Conservation (phyloP, 2,329 filamentous ascomycete genomes). For the Didymella lethalis region DNA sequence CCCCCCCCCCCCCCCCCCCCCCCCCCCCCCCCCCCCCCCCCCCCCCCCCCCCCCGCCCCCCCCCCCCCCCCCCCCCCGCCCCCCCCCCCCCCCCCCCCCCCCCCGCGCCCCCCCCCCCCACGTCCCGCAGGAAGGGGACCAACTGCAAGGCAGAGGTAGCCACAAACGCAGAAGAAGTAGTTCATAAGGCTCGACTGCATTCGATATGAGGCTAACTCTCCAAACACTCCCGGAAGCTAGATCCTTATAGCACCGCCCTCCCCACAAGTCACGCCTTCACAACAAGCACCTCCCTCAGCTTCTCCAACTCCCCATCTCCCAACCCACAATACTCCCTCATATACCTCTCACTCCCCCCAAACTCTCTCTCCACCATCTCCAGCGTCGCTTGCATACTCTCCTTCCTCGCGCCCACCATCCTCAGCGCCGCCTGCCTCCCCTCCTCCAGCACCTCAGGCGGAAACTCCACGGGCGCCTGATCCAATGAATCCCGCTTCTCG, state of each 20-base stretch:
- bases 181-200: no score
- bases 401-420: conserved; percentile 51
- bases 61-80: no score
- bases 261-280: conserved; percentile 23
- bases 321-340: conserved; percentile 67
- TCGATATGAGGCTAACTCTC: no score
- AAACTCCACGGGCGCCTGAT: conserved; percentile 53
- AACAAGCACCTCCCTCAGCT: conserved; percentile 50
- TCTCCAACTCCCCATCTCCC: conserved; percentile 62
- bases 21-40: no score
- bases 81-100: no score
- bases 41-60: no score
- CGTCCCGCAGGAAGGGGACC: no score
- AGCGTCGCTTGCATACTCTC: conserved; percentile 62
- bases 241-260: neutral
- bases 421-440: conserved; percentile 39
- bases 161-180: no score
- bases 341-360: conserved; percentile 71
- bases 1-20: no score
- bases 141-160: no score
- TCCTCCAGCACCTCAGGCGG: conserved; percentile 31
- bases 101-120: no score
- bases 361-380: conserved; percentile 64
- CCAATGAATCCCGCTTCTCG: conserved; percentile 43
- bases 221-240: no score